Evolutionary conservation across 2,329 filamentous ascomycete genomes (phyloP).

Genomic region (Aspergillus ibericus): DNA sequence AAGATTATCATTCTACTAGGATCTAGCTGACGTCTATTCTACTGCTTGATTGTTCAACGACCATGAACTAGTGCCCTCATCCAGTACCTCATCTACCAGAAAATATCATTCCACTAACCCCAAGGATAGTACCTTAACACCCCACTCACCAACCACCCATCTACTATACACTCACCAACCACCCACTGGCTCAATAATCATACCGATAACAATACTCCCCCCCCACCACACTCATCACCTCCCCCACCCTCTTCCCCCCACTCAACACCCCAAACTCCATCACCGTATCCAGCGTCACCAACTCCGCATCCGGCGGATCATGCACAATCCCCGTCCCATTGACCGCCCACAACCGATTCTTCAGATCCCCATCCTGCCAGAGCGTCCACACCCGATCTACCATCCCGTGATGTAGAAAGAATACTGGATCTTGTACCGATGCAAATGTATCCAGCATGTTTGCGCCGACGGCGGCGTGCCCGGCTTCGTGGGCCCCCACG

Average conservation of each 20-base stretch:
- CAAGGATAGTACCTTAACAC: too few relatives aligned
- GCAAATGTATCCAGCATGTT: constrained; percentile 15
- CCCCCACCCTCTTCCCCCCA: not conserved
- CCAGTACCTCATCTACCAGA: too few relatives aligned
- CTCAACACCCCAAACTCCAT: constrained; percentile 11
- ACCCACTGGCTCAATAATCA: not conserved
- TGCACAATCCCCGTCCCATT: constrained; percentile 13
- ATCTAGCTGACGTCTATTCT: too few relatives aligned
- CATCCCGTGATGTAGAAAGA: constrained; percentile 16
- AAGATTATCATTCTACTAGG: not conserved
- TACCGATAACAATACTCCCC: constrained; percentile 12
- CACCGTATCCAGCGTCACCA: constrained; percentile 9
- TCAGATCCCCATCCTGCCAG: constrained; percentile 9
- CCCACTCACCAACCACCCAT: too few relatives aligned
- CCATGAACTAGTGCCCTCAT: too few relatives aligned
- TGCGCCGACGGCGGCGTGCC: constrained; percentile 7
- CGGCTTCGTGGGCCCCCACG: constrained; percentile 9
- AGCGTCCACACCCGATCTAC: constrained; percentile 15
- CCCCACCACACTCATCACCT: constrained; percentile 9
- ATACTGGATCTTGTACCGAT: constrained; percentile 13
- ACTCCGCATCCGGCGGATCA: constrained; percentile 5
- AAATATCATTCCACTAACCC: too few relatives aligned
- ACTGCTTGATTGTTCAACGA: too few relatives aligned
- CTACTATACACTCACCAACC: not conserved
- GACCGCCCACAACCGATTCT: constrained; percentile 1